phyloP scores from a whole-genome alignment of 78 protist species.

The Pigoraptor vietnamica region DNA sequence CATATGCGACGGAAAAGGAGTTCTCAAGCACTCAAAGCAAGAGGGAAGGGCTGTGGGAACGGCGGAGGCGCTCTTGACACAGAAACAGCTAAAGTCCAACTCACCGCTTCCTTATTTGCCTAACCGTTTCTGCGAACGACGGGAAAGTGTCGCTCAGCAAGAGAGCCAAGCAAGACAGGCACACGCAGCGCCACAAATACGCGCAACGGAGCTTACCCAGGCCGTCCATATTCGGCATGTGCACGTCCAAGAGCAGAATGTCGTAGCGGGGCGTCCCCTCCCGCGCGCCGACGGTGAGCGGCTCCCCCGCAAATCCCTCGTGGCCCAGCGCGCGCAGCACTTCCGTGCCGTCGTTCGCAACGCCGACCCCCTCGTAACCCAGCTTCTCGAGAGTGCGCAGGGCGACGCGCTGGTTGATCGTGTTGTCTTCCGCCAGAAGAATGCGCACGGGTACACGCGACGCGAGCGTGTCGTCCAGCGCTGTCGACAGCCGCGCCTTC shows the following conservation, averaged over 20 bases:
- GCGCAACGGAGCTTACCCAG: no score
- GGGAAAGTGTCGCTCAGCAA: no score
- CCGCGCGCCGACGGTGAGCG: neutral
- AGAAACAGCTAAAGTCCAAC: no score
- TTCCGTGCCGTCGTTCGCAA: neutral
- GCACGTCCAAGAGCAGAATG: slow-evolving; percentile 55
- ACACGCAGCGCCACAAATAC: neutral
- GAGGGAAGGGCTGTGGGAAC: no score
- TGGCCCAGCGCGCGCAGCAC: neutral
- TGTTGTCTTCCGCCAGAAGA: neutral
- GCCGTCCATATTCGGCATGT: slow-evolving; percentile 59
- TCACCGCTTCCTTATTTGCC: no score
- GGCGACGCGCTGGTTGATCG: neutral
- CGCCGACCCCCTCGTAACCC: neutral
- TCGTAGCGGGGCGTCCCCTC: slow-evolving; percentile 22
- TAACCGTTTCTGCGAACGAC: no score
- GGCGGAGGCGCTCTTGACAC: no score
- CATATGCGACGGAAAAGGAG: no score
- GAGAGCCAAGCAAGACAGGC: no score
- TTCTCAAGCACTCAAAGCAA: no score
- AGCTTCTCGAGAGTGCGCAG: neutral
- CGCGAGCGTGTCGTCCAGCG: neutral
- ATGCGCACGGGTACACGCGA: neutral
- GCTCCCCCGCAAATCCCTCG: neutral
- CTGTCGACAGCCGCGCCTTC: neutral